Conservation (phyloP, 805 yeast genomes). For the Dipodascus geniculatus region DNA sequence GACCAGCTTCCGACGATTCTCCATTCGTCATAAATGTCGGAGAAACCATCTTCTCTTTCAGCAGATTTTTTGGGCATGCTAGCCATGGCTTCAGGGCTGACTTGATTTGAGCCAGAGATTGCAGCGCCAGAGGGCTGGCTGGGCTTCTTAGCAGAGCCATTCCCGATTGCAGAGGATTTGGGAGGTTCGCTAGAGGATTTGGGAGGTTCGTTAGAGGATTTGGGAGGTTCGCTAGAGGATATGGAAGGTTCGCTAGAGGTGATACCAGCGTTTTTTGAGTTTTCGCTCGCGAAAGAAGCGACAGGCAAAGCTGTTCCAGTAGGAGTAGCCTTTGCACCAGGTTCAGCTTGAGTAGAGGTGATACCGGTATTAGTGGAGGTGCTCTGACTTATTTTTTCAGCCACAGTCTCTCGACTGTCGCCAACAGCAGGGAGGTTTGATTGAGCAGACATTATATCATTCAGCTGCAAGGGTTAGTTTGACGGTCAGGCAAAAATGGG, state of each 20-base stretch:
- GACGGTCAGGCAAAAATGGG: too few species aligned
- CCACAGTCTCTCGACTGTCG: slow-evolving; percentile 5
- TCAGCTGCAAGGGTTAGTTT: too few species aligned
- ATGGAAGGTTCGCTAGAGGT: too few species aligned
- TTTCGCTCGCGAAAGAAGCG: slow-evolving; percentile 17
- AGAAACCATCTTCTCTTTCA: neutral
- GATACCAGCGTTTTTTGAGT: slow-evolving; percentile 21
- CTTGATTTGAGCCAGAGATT: slow-evolving; percentile 4
- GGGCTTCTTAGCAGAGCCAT: too few species aligned
- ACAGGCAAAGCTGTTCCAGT: slow-evolving; percentile 23
- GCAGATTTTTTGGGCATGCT: slow-evolving; percentile 37
- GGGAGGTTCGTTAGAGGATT: too few species aligned
- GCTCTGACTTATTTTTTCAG: slow-evolving; percentile 4
- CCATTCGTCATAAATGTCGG: slow-evolving; percentile 63
- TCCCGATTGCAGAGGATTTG: too few species aligned
- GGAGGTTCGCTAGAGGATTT: too few species aligned
- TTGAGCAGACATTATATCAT: neutral
- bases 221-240: too few species aligned
- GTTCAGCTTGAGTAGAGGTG: slow-evolving; percentile 17
- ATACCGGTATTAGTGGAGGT: slow-evolving; percentile 17
- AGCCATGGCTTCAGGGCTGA: slow-evolving; percentile 9
- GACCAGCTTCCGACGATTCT: slow-evolving; percentile 86
- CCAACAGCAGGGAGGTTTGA: slow-evolving; percentile 3
- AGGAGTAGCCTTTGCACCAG: slow-evolving; percentile 18
- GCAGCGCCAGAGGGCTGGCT: neutral